These are phyloP conservation scores for Colletotrichum theobromicola DNA, from an alignment of 2,329 filamentous ascomycete genomes.

Conservation along the genomic window DNA sequence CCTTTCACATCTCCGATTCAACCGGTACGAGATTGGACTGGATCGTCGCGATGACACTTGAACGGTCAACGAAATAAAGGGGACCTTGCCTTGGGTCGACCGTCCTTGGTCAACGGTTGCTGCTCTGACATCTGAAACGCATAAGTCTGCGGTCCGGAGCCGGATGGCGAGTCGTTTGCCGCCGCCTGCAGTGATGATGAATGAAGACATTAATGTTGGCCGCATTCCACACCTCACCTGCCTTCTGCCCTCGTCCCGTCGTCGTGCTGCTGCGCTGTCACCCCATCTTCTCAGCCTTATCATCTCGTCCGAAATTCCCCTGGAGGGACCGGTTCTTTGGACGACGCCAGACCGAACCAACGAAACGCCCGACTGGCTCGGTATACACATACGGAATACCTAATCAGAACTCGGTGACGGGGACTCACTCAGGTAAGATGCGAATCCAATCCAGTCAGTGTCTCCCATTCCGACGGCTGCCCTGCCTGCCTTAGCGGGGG, in stretches of 20 bases:
- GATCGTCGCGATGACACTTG: background rate
- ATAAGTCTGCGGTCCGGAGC: background rate
- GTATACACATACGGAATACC: background rate
- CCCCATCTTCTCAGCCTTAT: background rate
- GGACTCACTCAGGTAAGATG: background rate
- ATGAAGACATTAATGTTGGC: background rate
- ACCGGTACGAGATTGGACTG: background rate
- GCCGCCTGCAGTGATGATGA: background rate
- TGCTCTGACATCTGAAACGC: conserved; percentile 2
- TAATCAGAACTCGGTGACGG: background rate
- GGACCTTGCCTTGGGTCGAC: background rate
- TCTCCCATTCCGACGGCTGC: background rate
- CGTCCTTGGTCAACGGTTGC: background rate
- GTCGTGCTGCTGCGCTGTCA: background rate
- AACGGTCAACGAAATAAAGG: background rate
- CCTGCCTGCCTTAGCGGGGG: background rate
- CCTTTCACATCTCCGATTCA: background rate
- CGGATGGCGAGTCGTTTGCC: background rate
- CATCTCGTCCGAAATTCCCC: background rate
- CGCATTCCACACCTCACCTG: background rate
- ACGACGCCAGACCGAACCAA: background rate
- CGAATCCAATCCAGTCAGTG: too few relatives aligned
- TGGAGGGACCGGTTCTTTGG: background rate
- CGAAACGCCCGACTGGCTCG: background rate
- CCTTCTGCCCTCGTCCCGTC: background rate